Base-by-base conservation (phyloP, 2,329 filamentous ascomycete species). In the Keithomyces neogunnii region DNA sequence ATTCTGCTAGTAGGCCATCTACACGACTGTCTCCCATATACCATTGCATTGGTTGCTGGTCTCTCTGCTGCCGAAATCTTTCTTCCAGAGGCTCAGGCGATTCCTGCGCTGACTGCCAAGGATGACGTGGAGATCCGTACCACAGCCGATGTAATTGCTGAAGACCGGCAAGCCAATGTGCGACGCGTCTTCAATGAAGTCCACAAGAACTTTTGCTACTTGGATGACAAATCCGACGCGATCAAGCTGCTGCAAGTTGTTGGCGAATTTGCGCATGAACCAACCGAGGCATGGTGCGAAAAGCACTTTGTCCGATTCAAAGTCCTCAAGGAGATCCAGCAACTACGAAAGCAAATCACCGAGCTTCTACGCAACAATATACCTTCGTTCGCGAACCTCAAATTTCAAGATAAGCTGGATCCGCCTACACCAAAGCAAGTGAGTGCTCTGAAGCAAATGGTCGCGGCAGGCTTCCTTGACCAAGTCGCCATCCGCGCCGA, bases 401-500 rank as follows among this genome's bases (percentile, higher is more conserved):
- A 71, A 50, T 78, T 77, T 57, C 67, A 76, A 50, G 80, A 82
- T 32, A 77, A 75, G 59, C 72, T 86, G 3, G 73, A 77, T 46
- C 73, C 75, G 0, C 82, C 82, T 0, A 79, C 80, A 0, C 72
- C 82, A 5, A 86, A 84, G 57, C 85, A 90, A 62, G 73, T 95
- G 31, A 84, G 84, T 45, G 83, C 89, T 1, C 74, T 99, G 31
- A 95, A 95, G 66, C 89, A 96, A 64, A 95, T 97, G 71, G 84
- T 89, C 28, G 89, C 92, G 0, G 86, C 89, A 0, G 93, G 92
- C 1, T 97, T 96, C 71, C 83, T 97, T 62, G 93, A 99, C 68
- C 88, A 96, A 59, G 80, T 99, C 40, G 93, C 93, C 45, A 90
- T 97, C 59, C 88, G 93, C 54, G 89, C 88, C 3, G 92, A 99